phyloP scores from a whole-genome alignment of 2,329 filamentous ascomycete genomes.

The Fusarium bactridioides region DNA sequence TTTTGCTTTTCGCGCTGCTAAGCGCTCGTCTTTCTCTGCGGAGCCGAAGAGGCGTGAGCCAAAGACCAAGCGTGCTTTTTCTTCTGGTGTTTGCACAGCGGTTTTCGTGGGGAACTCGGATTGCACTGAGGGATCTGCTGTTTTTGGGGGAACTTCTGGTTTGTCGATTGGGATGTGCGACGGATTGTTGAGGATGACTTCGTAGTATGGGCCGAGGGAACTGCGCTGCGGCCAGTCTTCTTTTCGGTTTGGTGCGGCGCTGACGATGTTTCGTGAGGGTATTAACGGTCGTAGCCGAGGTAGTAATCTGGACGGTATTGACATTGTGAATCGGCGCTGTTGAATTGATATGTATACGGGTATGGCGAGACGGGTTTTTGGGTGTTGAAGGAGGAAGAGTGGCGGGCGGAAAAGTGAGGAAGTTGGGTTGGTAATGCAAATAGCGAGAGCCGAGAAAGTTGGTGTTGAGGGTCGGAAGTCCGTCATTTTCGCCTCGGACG shows the following conservation, averaged over 20 bases:
- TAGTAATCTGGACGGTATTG: slow-evolving; percentile 42
- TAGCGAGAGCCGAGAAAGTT: slow-evolving; percentile 31
- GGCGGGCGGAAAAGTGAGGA: slow-evolving; percentile 5
- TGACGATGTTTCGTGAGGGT: slow-evolving; percentile 42
- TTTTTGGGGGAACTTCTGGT: slow-evolving; percentile 54
- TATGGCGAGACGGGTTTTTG: fast-evolving
- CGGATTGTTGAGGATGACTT: slow-evolving; percentile 60
- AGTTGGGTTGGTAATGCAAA: slow-evolving; percentile 13
- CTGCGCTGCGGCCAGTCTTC: slow-evolving; percentile 49
- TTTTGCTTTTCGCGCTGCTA: slow-evolving; percentile 64
- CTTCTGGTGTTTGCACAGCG: slow-evolving; percentile 53
- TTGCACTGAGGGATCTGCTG: slow-evolving; percentile 43
- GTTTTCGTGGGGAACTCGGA: slow-evolving; percentile 28
- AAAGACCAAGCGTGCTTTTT: slow-evolving; percentile 76
- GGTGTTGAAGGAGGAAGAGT: not conserved
- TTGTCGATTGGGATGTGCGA: slow-evolving; percentile 52
- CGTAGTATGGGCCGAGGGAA: slow-evolving; percentile 67
- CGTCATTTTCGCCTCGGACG: slow-evolving; percentile 44
- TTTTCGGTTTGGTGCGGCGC: slow-evolving; percentile 30
- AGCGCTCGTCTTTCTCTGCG: slow-evolving; percentile 69
- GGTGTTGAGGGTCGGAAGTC: slow-evolving; percentile 39
- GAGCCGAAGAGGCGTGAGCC: slow-evolving; percentile 81
- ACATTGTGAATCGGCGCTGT: slow-evolving; percentile 38
- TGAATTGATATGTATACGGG: not conserved
- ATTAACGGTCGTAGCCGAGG: slow-evolving; percentile 44